Percentiles rank a stretch among this genome's conserved stretches.
Conservation (phyloP, 768 basidiomycete genomes). For the Suillus subalutaceus region DNA sequence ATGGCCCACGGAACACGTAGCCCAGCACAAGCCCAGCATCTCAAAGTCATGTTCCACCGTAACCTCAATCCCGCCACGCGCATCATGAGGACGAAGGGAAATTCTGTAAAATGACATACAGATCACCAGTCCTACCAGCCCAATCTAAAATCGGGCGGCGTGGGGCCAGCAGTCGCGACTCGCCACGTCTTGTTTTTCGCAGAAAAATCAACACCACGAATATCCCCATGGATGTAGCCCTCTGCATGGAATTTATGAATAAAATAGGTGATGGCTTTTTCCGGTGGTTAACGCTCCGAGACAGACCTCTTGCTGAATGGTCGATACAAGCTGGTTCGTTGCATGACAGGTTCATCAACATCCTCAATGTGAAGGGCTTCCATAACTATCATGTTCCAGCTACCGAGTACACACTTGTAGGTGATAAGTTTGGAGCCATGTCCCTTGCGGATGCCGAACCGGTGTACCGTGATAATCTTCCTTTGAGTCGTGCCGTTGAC, state of each 20-base stretch:
- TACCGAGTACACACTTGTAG: background rate
- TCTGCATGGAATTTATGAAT: background rate
- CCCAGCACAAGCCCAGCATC: no score
- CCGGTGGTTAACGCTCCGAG: background rate
- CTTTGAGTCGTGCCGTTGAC: no score
- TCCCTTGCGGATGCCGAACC: no score
- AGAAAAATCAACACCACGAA: conserved; percentile 10
- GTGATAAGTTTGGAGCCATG: conserved; percentile 3
- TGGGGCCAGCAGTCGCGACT: background rate
- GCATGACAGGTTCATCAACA: no score
- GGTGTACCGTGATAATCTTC: no score
- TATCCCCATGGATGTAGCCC: conserved; percentile 10
- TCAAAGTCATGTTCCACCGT: no score
- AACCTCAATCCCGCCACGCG: no score
- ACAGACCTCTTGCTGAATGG: background rate
- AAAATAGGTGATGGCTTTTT: conserved; percentile 1
- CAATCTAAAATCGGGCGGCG: conserved; percentile 7
- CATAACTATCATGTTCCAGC: no score
- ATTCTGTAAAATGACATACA: no score
- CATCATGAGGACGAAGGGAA: background rate
- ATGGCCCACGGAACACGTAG: background rate
- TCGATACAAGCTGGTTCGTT: no score
- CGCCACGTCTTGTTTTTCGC: no score
- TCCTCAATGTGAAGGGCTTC: no score
- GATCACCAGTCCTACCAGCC: background rate